A percentile compares a stretch with the other conserved stretches of the same genome.
phyloP scores from a whole-genome alignment of 306 rosid genomes.

The Fragaria vesca region DNA sequence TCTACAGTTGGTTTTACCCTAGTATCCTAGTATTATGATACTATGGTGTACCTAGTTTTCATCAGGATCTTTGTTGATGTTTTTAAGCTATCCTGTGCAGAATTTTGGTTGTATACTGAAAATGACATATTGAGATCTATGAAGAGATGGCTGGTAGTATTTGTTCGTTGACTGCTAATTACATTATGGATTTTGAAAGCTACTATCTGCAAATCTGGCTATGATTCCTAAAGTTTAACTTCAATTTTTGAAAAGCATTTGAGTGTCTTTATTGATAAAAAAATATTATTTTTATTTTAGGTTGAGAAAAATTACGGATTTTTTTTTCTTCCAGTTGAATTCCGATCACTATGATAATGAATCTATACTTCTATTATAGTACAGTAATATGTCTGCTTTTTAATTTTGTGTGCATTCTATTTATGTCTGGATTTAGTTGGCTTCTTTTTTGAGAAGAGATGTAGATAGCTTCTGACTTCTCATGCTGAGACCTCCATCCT shows the following conservation, averaged over 20 bases:
- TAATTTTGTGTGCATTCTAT: background rate
- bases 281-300: background rate
- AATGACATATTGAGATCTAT: background rate
- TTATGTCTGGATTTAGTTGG: background rate
- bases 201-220: background rate
- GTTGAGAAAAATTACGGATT: background rate
- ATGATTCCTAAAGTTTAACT: background rate
- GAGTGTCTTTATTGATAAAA: background rate
- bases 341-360: background rate
- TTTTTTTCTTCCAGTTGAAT: background rate
- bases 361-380: background rate
- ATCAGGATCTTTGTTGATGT: background rate
- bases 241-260: background rate
- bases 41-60: background rate
- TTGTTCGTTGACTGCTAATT: background rate
- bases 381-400: background rate
- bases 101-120: background rate
- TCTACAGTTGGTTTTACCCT: background rate
- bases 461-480: background rate
- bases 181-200: background rate
- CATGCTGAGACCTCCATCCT: background rate
- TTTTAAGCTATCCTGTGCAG: background rate
- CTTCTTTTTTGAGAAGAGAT: too few relatives aligned
- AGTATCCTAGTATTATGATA: background rate
- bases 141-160: background rate